Conservation (phyloP, 768 basidiomycete species). For the Leccinum sublutescens region DNA sequence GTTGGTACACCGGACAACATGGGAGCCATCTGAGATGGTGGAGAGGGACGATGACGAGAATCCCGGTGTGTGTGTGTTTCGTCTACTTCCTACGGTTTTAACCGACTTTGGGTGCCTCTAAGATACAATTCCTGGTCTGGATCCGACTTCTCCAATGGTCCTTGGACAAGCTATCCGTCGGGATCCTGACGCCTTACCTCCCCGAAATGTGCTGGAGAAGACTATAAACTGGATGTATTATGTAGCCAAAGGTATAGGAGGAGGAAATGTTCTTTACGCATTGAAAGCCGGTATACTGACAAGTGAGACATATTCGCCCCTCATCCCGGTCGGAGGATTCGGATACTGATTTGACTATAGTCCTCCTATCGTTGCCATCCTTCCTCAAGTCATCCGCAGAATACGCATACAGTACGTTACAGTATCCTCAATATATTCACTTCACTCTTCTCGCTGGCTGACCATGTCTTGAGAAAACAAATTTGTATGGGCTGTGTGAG, state of each 20-base stretch:
- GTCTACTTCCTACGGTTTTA: background rate
- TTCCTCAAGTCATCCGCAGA: slow-evolving; percentile 51
- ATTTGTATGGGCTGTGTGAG: slow-evolving; percentile 72
- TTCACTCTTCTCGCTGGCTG: slow-evolving; percentile 7
- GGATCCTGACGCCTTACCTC: slow-evolving; percentile 76
- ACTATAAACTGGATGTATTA: slow-evolving; percentile 47
- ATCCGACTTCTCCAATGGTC: slow-evolving; percentile 42
- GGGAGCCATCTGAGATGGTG: slow-evolving; percentile 44
- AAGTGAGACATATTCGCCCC: slow-evolving; percentile 34
- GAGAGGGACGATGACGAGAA: slow-evolving; percentile 65
- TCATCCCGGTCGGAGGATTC: background rate
- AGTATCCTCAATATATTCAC: slow-evolving; percentile 5
- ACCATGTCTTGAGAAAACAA: slow-evolving; percentile 45
- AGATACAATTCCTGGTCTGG: slow-evolving; percentile 60
- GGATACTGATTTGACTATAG: slow-evolving; percentile 29
- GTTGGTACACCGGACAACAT: slow-evolving; percentile 43
- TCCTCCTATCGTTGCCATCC: slow-evolving; percentile 58
- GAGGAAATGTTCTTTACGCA: slow-evolving; percentile 66
- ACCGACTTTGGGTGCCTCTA: background rate
- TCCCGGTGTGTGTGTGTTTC: slow-evolving; percentile 40
- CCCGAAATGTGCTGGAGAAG: slow-evolving; percentile 55
- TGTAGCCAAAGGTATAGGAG: slow-evolving; percentile 38
- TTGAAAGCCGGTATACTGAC: slow-evolving; percentile 70
- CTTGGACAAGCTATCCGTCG: slow-evolving; percentile 56
- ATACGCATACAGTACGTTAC: slow-evolving; percentile 54